These are phyloP conservation scores for Hymenoscyphus linearis DNA, from an alignment of 2,329 filamentous ascomycete genomes.

Conservation along the genomic window DNA sequence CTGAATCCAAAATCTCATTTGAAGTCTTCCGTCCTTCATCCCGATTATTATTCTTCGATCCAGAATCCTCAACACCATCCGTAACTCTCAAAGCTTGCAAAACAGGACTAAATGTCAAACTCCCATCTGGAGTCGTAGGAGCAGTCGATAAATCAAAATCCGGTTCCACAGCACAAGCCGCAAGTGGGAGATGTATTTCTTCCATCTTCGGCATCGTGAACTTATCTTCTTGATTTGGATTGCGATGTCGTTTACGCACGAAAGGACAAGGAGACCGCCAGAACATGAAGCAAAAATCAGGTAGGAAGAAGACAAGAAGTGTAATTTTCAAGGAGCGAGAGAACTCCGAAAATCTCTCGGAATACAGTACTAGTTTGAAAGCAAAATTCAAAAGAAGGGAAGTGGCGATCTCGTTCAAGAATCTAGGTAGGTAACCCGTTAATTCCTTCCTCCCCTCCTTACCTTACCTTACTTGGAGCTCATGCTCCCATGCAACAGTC, in stretches of 20 bases:
- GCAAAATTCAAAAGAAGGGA: background rate
- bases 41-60: background rate
- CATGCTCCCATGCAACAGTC: background rate
- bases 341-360: too few relatives aligned
- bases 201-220: background rate
- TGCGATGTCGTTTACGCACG: background rate
- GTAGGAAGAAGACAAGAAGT: background rate
- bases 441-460: too few relatives aligned
- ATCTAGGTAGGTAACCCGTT: too few relatives aligned
- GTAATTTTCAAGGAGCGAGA: background rate
- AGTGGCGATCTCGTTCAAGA: background rate
- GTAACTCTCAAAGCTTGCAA: conserved; percentile 30
- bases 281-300: background rate
- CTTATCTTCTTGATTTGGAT: background rate
- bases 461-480: background rate
- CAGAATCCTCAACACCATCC: conserved; percentile 19
- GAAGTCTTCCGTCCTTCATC: background rate
- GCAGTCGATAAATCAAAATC: conserved; percentile 34
- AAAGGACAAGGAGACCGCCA: background rate
- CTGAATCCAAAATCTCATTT: background rate
- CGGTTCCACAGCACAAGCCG: background rate
- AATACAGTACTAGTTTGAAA: background rate
- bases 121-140: conserved; percentile 42
- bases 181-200: background rate
- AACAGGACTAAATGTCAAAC: conserved; percentile 38